Evolutionary conservation across 345 rosid genomes (phyloP), one percentile per base, ranked within the genome.

Genomic region (Xanthoceras sorbifolium): DNA sequence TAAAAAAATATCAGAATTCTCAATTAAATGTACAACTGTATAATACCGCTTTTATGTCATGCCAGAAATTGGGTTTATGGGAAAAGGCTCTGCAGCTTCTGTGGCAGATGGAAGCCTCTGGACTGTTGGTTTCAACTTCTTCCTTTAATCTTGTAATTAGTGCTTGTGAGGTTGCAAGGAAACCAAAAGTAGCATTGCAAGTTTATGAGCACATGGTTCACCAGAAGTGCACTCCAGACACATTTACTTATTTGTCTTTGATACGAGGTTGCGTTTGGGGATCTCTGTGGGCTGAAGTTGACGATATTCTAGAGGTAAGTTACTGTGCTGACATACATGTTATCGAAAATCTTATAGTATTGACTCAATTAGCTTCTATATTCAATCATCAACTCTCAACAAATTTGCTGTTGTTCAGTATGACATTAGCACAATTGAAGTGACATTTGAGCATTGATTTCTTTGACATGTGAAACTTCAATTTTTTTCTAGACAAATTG

Each of bases 231-330:
- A 26, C 31, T 26, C 88, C 94, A 5, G 89, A 93, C 80, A 90
- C 87, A 22, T 93, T 90, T 70, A 91, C 95, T n/a, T 81, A 89
- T 81, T 72, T 88, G 60, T 87, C 97, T 0, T 82, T 94, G 64
- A 44, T 90, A 76, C 82, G 97, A 82, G 81, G 89, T 72, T 93
- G 94, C 81, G 78, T 91, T 52, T 88, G 95, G 98, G 97, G 93
- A 72, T 93, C 95, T 32, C 87, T 88, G 25, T 94, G 95, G 97
- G 78, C 54, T 38, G 86, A 90, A 81, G 93, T 89, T 72, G 86
- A 85, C 48, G 90, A 83, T 69, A 89, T 93, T 67, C 77, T 92
- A 18, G 78, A 87, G 79, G 96, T 90, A 80, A 64, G 83, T 80
- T 32, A 34, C 48, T 52, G 72, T 72, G 62, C 64, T 46, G 28